Evolutionary conservation across 2,329 filamentous ascomycete genomes (phyloP).

Genomic region (Trichoderma breve): DNA sequence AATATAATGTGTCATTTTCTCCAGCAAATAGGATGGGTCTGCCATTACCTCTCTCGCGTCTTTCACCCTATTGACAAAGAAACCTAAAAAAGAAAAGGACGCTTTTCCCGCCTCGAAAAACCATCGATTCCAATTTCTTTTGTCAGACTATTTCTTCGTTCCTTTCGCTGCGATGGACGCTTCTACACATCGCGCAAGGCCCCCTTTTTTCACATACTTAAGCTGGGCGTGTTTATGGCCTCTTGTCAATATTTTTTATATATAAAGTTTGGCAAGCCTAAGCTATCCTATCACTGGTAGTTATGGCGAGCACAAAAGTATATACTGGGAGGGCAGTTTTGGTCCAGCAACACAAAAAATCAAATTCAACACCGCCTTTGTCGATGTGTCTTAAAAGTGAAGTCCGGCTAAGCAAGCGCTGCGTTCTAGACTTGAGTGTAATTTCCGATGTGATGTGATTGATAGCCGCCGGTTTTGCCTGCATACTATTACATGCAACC

Average conservation of each 20-base stretch:
- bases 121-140: constrained; percentile 15
- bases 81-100: constrained; percentile 25
- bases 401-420: neutral
- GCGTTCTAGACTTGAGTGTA: neutral
- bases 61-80: constrained; percentile 20
- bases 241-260: constrained; percentile 28
- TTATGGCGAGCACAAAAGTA: constrained; percentile 29
- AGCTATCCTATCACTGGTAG: constrained; percentile 24
- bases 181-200: neutral
- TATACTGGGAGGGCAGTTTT: constrained; percentile 41
- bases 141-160: constrained; percentile 22
- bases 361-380: neutral
- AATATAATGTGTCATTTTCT: constrained; percentile 35
- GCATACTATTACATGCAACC: neutral
- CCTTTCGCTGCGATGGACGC: neutral
- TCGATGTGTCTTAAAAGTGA: neutral
- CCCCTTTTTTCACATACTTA: constrained; percentile 20
- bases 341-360: constrained; percentile 30
- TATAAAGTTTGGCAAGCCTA: constrained; percentile 29
- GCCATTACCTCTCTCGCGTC: constrained; percentile 27
- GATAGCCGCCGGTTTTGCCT: neutral
- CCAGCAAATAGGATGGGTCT: constrained; percentile 29
- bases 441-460: neutral
- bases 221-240: constrained; percentile 41
- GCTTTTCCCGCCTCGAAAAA: constrained; percentile 26